A percentile compares a stretch with the other conserved stretches of the same genome.
Evolutionary conservation across 225 moss, liverwort and hornwort species (phyloP).

Genomic region (Pseudoscleropodium purum): DNA sequence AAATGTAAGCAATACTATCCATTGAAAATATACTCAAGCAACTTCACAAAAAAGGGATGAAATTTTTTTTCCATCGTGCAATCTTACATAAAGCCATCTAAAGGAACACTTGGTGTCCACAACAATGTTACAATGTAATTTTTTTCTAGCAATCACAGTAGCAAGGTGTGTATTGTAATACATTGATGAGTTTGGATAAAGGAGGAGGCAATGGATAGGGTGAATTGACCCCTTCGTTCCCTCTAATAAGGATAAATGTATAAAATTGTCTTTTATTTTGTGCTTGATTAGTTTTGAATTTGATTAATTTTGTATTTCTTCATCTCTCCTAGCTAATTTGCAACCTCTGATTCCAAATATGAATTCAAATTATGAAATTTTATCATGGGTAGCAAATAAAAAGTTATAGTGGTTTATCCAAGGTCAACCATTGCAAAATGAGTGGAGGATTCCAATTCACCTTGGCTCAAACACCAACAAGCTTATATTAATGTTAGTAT

Average conservation of each 20-base stretch:
- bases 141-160: accelerated
- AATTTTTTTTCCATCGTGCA: not conserved
- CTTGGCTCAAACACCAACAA: no score
- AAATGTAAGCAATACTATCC: not conserved
- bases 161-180: not conserved
- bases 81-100: not conserved
- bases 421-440: no score
- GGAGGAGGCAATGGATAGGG: not conserved
- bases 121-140: no score
- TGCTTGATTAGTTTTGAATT: not conserved
- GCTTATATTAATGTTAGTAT: not conserved
- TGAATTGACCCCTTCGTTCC: not conserved
- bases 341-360: accelerated
- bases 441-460: no score
- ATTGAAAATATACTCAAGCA: not conserved
- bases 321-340: not conserved
- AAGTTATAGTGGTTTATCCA: not conserved
- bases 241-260: not conserved
- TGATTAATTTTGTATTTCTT: not conserved
- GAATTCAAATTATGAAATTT: not conserved
- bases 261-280: not conserved
- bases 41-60: not conserved
- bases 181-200: not conserved
- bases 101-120: not conserved
- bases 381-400: no score